phyloP scores from a whole-genome alignment of 768 basidiomycete genomes.

The Leccinum olivaceopallidum region DNA sequence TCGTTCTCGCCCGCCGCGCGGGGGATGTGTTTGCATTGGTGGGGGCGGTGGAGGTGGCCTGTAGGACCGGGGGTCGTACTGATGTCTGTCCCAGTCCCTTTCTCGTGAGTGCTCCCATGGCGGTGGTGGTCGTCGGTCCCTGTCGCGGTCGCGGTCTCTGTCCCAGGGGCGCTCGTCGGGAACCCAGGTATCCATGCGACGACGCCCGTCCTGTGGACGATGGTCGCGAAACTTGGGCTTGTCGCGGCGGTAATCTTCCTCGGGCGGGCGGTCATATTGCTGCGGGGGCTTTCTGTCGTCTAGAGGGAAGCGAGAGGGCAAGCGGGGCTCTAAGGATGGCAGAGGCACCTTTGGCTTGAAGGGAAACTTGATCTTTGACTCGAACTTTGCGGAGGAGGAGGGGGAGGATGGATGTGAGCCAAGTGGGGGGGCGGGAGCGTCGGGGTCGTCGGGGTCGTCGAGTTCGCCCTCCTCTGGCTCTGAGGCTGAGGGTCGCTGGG shows the following conservation, averaged over 20 bases:
- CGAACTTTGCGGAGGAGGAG: conserved; percentile 34
- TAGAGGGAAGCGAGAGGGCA: conserved; percentile 34
- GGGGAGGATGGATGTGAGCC: conserved; percentile 35
- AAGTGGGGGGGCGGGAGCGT: conserved; percentile 3
- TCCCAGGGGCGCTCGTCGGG: conserved; percentile 29
- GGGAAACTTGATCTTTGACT: conserved; percentile 65
- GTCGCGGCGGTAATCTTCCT: conserved; percentile 45
- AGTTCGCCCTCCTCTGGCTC: too few species aligned
- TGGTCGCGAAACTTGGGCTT: conserved; percentile 23
- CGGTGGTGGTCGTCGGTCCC: conserved; percentile 25
- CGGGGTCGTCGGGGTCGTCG: conserved; percentile 21
- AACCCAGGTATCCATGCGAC: conserved; percentile 27
- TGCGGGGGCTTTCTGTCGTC: conserved; percentile 27
- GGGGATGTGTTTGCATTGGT: too few species aligned
- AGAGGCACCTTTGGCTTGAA: conserved; percentile 53
- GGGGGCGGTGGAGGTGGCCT: too few species aligned
- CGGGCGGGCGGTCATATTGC: conserved; percentile 42
- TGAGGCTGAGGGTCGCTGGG: conserved; percentile 42
- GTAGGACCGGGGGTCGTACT: too few species aligned
- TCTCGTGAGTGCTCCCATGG: conserved; percentile 20
- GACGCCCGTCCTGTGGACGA: conserved; percentile 24
- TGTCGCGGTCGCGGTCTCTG: conserved; percentile 25
- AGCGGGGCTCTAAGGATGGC: conserved; percentile 20
- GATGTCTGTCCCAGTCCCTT: too few species aligned
- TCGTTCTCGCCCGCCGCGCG: conserved; percentile 19